Base-by-base conservation (phyloP, 2,329 filamentous ascomycete genomes). In the Fusarium sp. region DNA sequence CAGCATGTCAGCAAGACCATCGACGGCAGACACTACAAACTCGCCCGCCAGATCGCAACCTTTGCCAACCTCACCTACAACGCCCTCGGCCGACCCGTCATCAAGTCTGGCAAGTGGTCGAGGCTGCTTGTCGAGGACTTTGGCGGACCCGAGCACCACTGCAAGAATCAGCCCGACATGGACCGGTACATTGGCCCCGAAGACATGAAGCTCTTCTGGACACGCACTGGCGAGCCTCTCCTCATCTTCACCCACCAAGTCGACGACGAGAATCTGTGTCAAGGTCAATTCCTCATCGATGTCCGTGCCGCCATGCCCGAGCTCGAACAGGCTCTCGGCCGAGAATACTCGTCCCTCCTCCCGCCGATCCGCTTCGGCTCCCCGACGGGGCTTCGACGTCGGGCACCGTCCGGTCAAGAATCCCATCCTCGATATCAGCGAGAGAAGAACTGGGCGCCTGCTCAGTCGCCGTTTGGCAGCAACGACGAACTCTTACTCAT, bases 191-290 rank as follows among this genome's bases (percentile, higher is more conserved):
- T 67, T 2, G 64, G 64, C 0, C 64, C 64, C 0, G 64, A 67
- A 11, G 64, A 67, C 5, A 67, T 67, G 64, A 67, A 67, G 64
- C 36, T 67, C 9, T 67, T 67, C 48, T 67, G 64, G 64, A 67
- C 64, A 6, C 57, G 61, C 15, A 41, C 37, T 0, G 64, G 64
- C 4, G 64, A 65, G 14, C 64, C 64, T 1, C 53, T 67, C 35
- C 53, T 67, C 38, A 67, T 67, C 3, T 67, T 67, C 13, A 67
- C 64, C 0, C 43, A 67, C 4, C 64, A 67, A 36, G 64, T 67
- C 17, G 6, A 67, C 23, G 50, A 63, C 4, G 61, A 67, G 27
- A 45, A 46, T 6, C 25, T 65, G n/a, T 67, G 64, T 5, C 53
- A 67, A 36, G 64, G 64, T 2, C 61, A 65, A 15, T 67, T 67